Evolutionary conservation across 225 moss, liverwort and hornwort species (phyloP).

Genomic region (Neckera pumila): DNA sequence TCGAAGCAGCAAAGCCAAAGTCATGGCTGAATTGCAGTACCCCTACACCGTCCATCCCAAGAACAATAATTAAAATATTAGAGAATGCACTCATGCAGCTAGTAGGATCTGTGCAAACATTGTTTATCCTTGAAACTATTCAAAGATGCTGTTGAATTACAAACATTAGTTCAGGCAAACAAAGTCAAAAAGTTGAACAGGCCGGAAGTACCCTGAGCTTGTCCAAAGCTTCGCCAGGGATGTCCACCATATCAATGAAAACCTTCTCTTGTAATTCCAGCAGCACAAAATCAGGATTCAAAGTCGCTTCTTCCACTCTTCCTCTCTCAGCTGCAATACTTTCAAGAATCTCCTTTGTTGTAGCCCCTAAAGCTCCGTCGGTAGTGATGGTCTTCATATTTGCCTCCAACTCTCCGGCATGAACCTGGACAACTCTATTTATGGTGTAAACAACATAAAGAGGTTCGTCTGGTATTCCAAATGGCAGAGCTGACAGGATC

Average conservation of each 20-base stretch:
- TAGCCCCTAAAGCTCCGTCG: constrained; percentile 49
- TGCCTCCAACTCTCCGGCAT: constrained; percentile 86
- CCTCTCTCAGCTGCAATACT: constrained; percentile 59
- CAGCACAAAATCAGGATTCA: constrained; percentile 36
- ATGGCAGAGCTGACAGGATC: constrained; percentile 74
- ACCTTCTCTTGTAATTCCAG: neutral
- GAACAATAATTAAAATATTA: neutral
- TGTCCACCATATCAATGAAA: constrained; percentile 32
- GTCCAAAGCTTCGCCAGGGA: constrained; percentile 52
- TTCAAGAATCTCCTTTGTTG: constrained; percentile 49
- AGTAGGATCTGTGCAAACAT: neutral
- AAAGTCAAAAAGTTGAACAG: neutral
- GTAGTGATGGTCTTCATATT: constrained; percentile 68
- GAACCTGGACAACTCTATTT: constrained; percentile 87
- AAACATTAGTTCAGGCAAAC: neutral
- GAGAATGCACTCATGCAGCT: neutral
- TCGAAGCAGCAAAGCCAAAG: constrained; percentile 74
- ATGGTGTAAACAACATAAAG: constrained; percentile 80
- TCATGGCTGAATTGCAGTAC: constrained; percentile 77
- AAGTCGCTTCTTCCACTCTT: constrained; percentile 43
- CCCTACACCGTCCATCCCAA: constrained; percentile 18
- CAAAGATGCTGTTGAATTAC: neutral
- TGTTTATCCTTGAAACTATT: neutral
- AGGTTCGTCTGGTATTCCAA: constrained; percentile 80
- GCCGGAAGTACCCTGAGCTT: constrained; percentile 40